Conservation (phyloP, 176 grass and related monocot species). For the Phoenix dactylifera region DNA sequence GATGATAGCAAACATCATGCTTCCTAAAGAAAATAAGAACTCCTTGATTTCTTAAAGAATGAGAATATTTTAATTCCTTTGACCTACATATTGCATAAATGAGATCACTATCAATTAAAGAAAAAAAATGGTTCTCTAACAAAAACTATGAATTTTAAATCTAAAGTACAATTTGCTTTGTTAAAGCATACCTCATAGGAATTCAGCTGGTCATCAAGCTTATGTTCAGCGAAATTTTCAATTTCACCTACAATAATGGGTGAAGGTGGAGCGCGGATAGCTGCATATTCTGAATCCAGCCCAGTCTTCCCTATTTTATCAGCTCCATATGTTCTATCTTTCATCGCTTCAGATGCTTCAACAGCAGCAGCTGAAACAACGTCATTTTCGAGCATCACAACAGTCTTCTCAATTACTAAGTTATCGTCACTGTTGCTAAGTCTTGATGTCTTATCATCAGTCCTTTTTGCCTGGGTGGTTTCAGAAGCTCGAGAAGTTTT, state of each 20-base stretch:
- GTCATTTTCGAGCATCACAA: conserved; percentile 56
- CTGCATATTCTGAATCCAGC: conserved; percentile 29
- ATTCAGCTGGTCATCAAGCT: conserved; percentile 20
- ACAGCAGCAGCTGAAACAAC: conserved; percentile 28
- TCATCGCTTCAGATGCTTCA: conserved; percentile 13
- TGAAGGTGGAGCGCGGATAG: conserved; percentile 52
- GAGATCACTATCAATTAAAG: no score
- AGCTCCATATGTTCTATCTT: conserved; percentile 24
- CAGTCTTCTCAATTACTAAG: conserved; percentile 52
- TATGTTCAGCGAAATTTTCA: conserved; percentile 19
- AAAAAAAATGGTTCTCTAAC: no score
- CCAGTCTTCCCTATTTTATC: conserved; percentile 25
- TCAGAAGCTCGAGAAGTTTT: conserved; percentile 24
- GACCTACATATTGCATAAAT: no score
- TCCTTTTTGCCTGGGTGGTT: conserved; percentile 24
- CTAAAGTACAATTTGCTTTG: no score
- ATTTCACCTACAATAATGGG: conserved; percentile 30
- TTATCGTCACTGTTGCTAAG: conserved; percentile 34
- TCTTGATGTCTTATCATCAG: conserved; percentile 17
- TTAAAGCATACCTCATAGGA: conserved; percentile 42
- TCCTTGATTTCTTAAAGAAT: no score
- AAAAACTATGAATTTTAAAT: no score
- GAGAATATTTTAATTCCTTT: no score
- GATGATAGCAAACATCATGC: no score
- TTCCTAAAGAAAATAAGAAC: no score